Base-by-base conservation (phyloP, 805 yeast species). In the Teunomyces kruisii region DNA sequence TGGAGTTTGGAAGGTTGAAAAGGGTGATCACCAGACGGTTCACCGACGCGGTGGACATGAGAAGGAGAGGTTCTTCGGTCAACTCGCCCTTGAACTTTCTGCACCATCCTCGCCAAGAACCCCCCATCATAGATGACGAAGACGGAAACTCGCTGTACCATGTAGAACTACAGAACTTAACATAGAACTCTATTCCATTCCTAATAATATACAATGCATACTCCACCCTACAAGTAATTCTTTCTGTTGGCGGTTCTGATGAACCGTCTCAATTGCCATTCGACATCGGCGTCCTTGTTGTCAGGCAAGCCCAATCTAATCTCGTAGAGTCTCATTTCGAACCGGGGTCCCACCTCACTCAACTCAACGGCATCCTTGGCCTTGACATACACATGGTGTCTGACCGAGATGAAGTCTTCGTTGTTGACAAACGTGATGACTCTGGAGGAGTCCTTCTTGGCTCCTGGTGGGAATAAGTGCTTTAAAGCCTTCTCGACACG, bases 331-430 rank as follows among this genome's bases (percentile, higher is more conserved):
- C 90, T 80, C 98, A 94, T 91, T 67, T 94, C 99, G 57, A 94
- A 94, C 51, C 99, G 75, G n/a, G 99, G 99, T 0, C 99, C 99
- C 30, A 94, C 86, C 64, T 94, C 99, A 47, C 97, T 91, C 45
- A 94, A 68, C 63, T 94, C 98, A 1, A 90, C 96, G 29, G 82
- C 78, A 50, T 90, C 96, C 54, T 85, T 84, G 0, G 97, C 89
- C 61, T 81, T 84, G 4, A 90, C 96, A 62, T 87, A 94, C 1
- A 94, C 86, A 62, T 94, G 99, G 60, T 94, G 99, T 65, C 99
- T 80, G 4, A 94, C 97, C 49, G 90, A 81, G 49, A 94, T 92
- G 60, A 82, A 94, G 68, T 94, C 99, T 39, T 89, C 96, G 44
- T 81, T 78, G 63, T 94, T 94, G 35, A 87, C 82, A 70, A 94